A percentile compares a stretch with the other conserved stretches of the same genome.
Evolutionary conservation across 306 rosid genomes (phyloP).

Genomic region (Cucumis cinereus): DNA sequence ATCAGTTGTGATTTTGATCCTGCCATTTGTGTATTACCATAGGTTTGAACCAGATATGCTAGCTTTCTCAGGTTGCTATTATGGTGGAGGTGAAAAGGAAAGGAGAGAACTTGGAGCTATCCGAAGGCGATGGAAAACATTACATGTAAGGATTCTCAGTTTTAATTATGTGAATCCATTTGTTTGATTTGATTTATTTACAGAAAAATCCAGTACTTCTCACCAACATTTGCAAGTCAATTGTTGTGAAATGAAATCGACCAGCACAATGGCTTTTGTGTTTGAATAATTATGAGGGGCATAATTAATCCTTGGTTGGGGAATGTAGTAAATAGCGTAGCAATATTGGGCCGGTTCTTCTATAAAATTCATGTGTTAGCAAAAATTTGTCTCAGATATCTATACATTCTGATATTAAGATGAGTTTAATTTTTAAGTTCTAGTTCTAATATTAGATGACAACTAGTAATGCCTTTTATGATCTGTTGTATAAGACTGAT

Average conservation of each 20-base stretch:
- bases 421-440: neutral
- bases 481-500: neutral
- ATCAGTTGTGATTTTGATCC: neutral
- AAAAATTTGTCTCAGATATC: neutral
- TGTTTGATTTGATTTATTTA: neutral
- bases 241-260: neutral
- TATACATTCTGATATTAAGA: neutral
- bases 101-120: conserved; percentile 66
- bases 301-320: neutral
- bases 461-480: neutral
- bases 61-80: conserved; percentile 96
- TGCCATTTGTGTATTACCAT: neutral
- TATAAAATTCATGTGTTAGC: neutral
- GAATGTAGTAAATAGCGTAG: neutral
- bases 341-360: neutral
- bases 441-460: neutral
- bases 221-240: neutral
- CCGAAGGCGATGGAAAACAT: conserved; percentile 95
- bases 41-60: conserved; percentile 99
- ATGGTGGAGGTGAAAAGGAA: conserved; percentile 98
- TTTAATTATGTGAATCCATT: conserved; percentile 3
- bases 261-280: neutral
- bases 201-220: neutral
- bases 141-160: conserved; percentile 56
- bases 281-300: neutral